Percentiles rank a stretch among this genome's conserved stretches.
Evolutionary conservation across 2,329 filamentous ascomycete species (phyloP).

Genomic region (Exophiala oligosperma): DNA sequence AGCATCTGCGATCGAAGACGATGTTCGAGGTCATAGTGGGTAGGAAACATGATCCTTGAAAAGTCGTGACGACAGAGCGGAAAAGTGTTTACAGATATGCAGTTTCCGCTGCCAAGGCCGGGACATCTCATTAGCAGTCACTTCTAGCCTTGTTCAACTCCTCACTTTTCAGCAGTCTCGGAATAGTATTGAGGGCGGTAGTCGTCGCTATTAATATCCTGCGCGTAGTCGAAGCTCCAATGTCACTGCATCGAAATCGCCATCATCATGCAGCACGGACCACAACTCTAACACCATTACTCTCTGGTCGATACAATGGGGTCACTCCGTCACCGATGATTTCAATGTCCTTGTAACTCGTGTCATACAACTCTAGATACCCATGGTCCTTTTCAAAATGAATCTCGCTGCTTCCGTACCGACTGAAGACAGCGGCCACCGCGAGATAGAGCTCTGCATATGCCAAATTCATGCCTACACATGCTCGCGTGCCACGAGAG

Average conservation of each 20-base stretch:
- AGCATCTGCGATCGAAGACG: background rate
- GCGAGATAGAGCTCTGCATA: conserved; percentile 32
- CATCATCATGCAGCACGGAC: background rate
- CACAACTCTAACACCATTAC: conserved; percentile 14
- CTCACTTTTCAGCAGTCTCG: too few species aligned
- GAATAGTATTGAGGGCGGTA: too few species aligned
- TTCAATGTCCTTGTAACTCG: conserved; percentile 23
- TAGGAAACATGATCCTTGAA: background rate
- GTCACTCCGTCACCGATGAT: conserved; percentile 21
- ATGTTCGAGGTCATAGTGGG: background rate
- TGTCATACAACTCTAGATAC: conserved; percentile 23
- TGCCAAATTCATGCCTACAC: conserved; percentile 41
- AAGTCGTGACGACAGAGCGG: conserved; percentile 8
- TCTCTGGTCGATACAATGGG: conserved; percentile 7
- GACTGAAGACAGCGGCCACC: conserved; percentile 30
- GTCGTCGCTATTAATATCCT: too few species aligned
- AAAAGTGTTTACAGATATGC: too few species aligned
- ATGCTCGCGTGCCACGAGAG: conserved; percentile 41
- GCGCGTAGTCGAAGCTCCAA: too few species aligned
- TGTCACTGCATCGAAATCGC: too few species aligned
- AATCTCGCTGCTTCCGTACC: conserved; percentile 29
- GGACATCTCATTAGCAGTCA: too few species aligned
- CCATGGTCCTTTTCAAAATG: conserved; percentile 32
- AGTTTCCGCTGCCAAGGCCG: too few species aligned
- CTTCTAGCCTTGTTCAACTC: too few species aligned